phyloP scores from a whole-genome alignment of 257 asterid species.

The Lithospermum erythrorhizon region DNA sequence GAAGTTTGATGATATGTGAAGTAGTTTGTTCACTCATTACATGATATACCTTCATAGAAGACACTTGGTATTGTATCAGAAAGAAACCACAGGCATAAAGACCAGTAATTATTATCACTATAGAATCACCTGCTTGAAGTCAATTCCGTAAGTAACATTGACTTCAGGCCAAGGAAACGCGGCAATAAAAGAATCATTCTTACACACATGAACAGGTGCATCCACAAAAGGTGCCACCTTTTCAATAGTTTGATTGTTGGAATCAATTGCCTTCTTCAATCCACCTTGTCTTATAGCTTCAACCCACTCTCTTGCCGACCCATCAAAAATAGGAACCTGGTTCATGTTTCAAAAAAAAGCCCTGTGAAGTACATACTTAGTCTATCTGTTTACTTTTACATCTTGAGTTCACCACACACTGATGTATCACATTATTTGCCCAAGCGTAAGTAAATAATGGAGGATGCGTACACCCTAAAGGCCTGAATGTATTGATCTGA shows the following conservation, averaged over 20 bases:
- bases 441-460: too few relatives aligned
- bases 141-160: constrained; percentile 66
- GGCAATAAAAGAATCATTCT: constrained; percentile 62
- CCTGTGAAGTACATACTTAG: not conserved
- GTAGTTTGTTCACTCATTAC: too few relatives aligned
- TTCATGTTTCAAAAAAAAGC: constrained; percentile 6
- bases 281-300: constrained; percentile 70
- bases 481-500: too few relatives aligned
- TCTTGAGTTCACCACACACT: too few relatives aligned
- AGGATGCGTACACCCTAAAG: too few relatives aligned
- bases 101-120: not conserved
- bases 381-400: too few relatives aligned
- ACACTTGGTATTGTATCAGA: too few relatives aligned
- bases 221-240: constrained; percentile 68
- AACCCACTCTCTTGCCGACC: constrained; percentile 92
- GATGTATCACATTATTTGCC: too few relatives aligned
- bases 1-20: too few relatives aligned
- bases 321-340: constrained; percentile 95
- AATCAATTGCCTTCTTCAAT: constrained; percentile 49
- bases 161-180: constrained; percentile 60
- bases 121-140: constrained; percentile 58
- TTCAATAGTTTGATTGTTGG: constrained; percentile 39
- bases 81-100: not conserved
- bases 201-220: constrained; percentile 52
- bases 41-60: too few relatives aligned